These are phyloP conservation scores for Pseudogymnoascus sp. DNA, from an alignment of 2,329 filamentous ascomycete genomes.

Conservation along the genomic window DNA sequence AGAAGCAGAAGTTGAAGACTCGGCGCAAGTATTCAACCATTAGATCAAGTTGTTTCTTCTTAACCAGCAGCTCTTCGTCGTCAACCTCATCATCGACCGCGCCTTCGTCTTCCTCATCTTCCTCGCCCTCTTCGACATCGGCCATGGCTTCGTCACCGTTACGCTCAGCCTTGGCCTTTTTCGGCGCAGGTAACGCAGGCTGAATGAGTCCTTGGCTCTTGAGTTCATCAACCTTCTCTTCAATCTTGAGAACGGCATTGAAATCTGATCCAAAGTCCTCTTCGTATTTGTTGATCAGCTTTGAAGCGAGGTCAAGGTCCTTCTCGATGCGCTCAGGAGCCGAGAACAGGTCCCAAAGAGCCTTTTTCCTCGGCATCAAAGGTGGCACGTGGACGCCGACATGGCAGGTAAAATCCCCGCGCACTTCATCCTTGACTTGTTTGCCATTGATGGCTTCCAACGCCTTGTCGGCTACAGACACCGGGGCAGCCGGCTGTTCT, in stretches of 20 bases:
- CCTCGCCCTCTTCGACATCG: constrained; percentile 72
- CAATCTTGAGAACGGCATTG: constrained; percentile 71
- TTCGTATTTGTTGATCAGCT: constrained; percentile 78
- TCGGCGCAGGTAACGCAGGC: constrained; percentile 45
- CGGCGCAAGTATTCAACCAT: constrained; percentile 93
- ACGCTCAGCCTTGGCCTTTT: constrained; percentile 49
- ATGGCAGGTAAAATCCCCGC: constrained; percentile 94
- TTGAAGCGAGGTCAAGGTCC: constrained; percentile 73
- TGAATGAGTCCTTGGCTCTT: constrained; percentile 69
- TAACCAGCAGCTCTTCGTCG: constrained; percentile 77
- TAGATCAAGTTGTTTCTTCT: constrained; percentile 95
- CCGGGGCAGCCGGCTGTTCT: constrained; percentile 32
- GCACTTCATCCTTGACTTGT: constrained; percentile 86
- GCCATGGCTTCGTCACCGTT: constrained; percentile 55
- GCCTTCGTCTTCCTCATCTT: constrained; percentile 57
- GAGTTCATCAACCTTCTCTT: constrained; percentile 77
- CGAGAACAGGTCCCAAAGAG: constrained; percentile 93
- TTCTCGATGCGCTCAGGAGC: constrained; percentile 88
- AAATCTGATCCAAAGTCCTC: constrained; percentile 69
- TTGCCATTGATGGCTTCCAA: constrained; percentile 95
- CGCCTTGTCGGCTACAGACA: constrained; percentile 70
- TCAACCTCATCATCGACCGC: constrained; percentile 70
- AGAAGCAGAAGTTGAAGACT: constrained; percentile 99
- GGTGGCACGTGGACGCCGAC: constrained; percentile 93
- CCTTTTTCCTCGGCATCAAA: constrained; percentile 80